phyloP scores from a whole-genome alignment of 768 basidiomycete species.

The Obba rivulosa region DNA sequence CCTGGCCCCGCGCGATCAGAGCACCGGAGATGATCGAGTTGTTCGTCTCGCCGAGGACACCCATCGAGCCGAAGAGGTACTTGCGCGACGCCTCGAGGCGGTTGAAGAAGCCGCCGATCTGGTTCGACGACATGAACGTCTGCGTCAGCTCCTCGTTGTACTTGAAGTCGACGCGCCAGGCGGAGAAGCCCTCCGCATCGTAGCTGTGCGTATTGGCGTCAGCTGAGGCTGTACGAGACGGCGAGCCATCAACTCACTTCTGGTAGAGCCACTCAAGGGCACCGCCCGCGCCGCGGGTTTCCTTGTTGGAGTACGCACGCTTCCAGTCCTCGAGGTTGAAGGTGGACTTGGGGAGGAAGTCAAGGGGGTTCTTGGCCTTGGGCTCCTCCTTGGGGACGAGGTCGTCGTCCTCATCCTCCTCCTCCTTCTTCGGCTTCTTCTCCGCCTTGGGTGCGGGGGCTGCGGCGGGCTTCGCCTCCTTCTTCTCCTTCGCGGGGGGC shows the following conservation, averaged over 20 bases:
- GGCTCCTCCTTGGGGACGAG: slow-evolving; percentile 69
- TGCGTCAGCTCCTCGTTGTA: slow-evolving; percentile 92
- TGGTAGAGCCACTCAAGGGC: slow-evolving; percentile 95
- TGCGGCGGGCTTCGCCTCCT: slow-evolving; percentile 30
- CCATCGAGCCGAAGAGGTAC: slow-evolving; percentile 90
- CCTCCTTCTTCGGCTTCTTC: slow-evolving; percentile 48
- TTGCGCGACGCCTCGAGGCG: slow-evolving; percentile 96
- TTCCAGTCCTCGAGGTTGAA: slow-evolving; percentile 97
- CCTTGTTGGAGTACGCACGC: slow-evolving; percentile 95
- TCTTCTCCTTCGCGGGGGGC: slow-evolving; percentile 75
- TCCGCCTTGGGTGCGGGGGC: slow-evolving; percentile 29
- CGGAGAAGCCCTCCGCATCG: slow-evolving; percentile 84
- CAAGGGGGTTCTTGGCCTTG: slow-evolving; percentile 92
- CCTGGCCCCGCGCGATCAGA: slow-evolving; percentile 79
- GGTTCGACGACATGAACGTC: slow-evolving; percentile 93
- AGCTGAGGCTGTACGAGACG: background rate
- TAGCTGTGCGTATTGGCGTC: slow-evolving; percentile 45
- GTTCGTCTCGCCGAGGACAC: slow-evolving; percentile 80
- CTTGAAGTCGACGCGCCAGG: slow-evolving; percentile 94
- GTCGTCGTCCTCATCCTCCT: slow-evolving; percentile 64
- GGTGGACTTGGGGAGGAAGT: slow-evolving; percentile 79
- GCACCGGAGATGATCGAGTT: slow-evolving; percentile 78
- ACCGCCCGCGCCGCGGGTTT: slow-evolving; percentile 81
- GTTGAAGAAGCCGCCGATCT: slow-evolving; percentile 94
- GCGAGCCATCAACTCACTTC: slow-evolving; percentile 50